These are phyloP conservation scores for Blastomyces gilchristii DNA, from an alignment of 2,329 filamentous ascomycete species.

Conservation along the genomic window DNA sequence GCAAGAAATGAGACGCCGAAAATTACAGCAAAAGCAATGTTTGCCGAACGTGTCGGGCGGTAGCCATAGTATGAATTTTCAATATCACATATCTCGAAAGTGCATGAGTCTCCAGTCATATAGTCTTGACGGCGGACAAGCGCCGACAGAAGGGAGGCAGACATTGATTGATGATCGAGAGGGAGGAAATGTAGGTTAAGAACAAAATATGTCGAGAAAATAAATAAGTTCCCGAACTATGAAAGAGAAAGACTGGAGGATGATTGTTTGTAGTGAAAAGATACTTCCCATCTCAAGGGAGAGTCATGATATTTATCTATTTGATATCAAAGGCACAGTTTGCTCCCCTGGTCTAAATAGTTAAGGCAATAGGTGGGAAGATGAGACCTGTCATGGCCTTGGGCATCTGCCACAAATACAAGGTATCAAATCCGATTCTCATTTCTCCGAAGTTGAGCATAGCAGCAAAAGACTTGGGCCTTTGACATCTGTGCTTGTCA, in stretches of 20 bases:
- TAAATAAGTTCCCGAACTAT: background rate
- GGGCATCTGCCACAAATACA: background rate
- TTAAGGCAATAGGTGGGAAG: background rate
- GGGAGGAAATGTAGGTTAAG: background rate
- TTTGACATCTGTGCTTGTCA: background rate
- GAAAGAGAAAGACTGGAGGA: background rate
- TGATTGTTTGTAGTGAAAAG: background rate
- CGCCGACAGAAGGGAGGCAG: background rate
- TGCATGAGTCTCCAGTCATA: slow-evolving; percentile 8
- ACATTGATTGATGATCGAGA: slow-evolving; percentile 6
- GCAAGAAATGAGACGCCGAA: slow-evolving; percentile 11
- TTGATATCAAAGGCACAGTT: background rate
- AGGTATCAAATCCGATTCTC: background rate
- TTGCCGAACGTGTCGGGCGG: slow-evolving; percentile 12
- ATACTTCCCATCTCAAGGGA: background rate
- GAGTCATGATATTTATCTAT: background rate
- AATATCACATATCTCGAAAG: slow-evolving; percentile 14
- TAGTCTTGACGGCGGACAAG: slow-evolving; percentile 1
- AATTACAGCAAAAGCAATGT: slow-evolving; percentile 9
- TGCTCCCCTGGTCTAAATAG: too few species aligned
- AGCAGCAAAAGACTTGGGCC: background rate
- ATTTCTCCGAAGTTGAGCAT: background rate
- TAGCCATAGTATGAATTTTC: slow-evolving; percentile 12
- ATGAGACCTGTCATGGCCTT: background rate
- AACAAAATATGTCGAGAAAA: background rate